Evolutionary conservation across 2,329 filamentous ascomycete species (phyloP).

Genomic region (Cladophialophora carrionii): DNA sequence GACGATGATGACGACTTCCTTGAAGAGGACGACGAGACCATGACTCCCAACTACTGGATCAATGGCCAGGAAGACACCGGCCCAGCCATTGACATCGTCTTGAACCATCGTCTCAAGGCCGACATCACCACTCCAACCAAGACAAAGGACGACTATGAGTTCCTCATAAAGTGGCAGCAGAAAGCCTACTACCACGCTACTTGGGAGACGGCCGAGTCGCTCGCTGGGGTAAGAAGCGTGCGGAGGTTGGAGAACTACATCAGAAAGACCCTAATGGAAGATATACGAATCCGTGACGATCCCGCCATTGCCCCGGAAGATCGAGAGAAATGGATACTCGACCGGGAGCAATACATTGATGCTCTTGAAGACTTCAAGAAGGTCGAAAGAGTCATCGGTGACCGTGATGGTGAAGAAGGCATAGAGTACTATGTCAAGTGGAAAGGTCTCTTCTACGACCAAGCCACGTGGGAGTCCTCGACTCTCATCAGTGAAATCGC

Average conservation of each 20-base stretch:
- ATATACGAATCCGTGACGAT: slow-evolving; percentile 75
- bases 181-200: slow-evolving; percentile 94
- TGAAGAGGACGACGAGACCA: slow-evolving; percentile 59
- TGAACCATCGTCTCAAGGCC: slow-evolving; percentile 80
- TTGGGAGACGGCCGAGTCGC: slow-evolving; percentile 80
- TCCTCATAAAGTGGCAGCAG: slow-evolving; percentile 92
- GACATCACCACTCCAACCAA: slow-evolving; percentile 52
- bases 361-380: slow-evolving; percentile 86
- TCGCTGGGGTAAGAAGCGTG: slow-evolving; percentile 78
- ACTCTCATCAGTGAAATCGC: slow-evolving; percentile 75
- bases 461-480: slow-evolving; percentile 89
- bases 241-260: slow-evolving; percentile 95
- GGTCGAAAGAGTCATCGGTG: slow-evolving; percentile 88
- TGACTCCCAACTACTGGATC: slow-evolving; percentile 71
- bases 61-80: slow-evolving; percentile 73
- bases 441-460: slow-evolving; percentile 91
- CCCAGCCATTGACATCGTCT: slow-evolving; percentile 85
- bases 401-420: slow-evolving; percentile 76
- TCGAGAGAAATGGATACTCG: slow-evolving; percentile 91
- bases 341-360: slow-evolving; percentile 87
- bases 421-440: slow-evolving; percentile 95
- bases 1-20: slow-evolving; percentile 64
- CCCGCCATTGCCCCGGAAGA: slow-evolving; percentile 78
- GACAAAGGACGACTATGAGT: slow-evolving; percentile 81
- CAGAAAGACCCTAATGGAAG: slow-evolving; percentile 76